Evolutionary conservation across 805 yeast species (phyloP).

Genomic region (Clavispora phyllophila): DNA sequence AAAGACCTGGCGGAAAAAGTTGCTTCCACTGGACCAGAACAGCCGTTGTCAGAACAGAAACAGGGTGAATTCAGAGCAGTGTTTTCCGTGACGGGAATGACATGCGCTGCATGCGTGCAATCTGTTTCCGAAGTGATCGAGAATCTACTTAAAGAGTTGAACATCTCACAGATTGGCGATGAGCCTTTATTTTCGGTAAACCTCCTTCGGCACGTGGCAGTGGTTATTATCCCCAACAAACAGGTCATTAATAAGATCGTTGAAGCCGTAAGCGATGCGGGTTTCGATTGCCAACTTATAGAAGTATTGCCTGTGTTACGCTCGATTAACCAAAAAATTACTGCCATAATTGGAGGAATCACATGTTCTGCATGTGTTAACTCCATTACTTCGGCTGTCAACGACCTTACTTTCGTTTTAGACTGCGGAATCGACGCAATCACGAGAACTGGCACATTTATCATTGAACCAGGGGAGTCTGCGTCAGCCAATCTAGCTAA

Average conservation of each 20-base stretch:
- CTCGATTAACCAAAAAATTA: constrained; percentile 43
- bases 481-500: constrained; percentile 23
- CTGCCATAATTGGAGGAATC: constrained; percentile 67
- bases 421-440: constrained; percentile 53
- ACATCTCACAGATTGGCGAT: constrained; percentile 3
- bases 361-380: constrained; percentile 69
- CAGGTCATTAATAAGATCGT: constrained; percentile 35
- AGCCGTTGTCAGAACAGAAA: neutral
- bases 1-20: constrained; percentile 22
- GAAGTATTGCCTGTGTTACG: constrained; percentile 58
- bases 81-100: constrained; percentile 45
- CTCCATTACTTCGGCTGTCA: constrained; percentile 46
- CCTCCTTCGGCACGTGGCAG: constrained; percentile 47
- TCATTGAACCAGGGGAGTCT: constrained; percentile 38
- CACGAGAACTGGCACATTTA: constrained; percentile 59
- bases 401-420: constrained; percentile 46
- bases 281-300: constrained; percentile 45
- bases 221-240: constrained; percentile 48
- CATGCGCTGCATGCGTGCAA: constrained; percentile 35
- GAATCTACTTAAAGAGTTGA: constrained; percentile 14
- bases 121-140: constrained; percentile 27
- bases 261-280: constrained; percentile 24
- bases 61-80: constrained; percentile 40
- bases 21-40: neutral
- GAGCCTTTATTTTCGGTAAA: constrained; percentile 45